phyloP scores from a whole-genome alignment of 257 asterid species.

The Ilex aquifolium region DNA sequence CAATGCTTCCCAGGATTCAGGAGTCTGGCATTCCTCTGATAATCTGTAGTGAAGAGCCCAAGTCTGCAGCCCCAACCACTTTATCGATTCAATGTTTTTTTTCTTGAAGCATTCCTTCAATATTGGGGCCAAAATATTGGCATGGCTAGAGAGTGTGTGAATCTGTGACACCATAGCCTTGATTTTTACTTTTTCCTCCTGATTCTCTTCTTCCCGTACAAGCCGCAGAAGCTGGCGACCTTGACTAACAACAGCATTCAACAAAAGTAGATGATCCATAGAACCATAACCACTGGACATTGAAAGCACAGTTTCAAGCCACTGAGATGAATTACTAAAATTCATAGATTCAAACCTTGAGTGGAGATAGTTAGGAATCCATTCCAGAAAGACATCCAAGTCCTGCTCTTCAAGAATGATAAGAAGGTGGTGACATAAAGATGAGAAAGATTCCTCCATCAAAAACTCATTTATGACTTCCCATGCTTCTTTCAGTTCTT shows the following conservation, averaged over 20 bases:
- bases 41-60: constrained; percentile 66
- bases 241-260: constrained; percentile 71
- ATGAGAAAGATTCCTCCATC: constrained; percentile 31
- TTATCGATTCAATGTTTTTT: constrained; percentile 40
- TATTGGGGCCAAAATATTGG: constrained; percentile 39
- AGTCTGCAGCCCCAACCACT: constrained; percentile 59
- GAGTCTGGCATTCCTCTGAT: constrained; percentile 45
- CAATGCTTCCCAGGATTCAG: constrained; percentile 80
- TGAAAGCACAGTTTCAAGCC: constrained; percentile 68
- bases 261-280: constrained; percentile 60
- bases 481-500: no score
- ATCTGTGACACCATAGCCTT: constrained; percentile 45
- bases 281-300: constrained; percentile 37
- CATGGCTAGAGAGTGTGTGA: constrained; percentile 32
- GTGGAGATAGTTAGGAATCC: constrained; percentile 27
- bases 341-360: constrained; percentile 34
- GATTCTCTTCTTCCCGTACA: constrained; percentile 68
- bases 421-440: constrained; percentile 27
- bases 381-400: constrained; percentile 24
- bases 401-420: no score
- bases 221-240: constrained; percentile 77
- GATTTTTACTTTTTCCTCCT: constrained; percentile 50
- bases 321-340: constrained; percentile 35
- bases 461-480: no score
- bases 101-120: constrained; percentile 34